Conservation (phyloP, 225 moss, liverwort and hornwort species). For the Neckera pumila region DNA sequence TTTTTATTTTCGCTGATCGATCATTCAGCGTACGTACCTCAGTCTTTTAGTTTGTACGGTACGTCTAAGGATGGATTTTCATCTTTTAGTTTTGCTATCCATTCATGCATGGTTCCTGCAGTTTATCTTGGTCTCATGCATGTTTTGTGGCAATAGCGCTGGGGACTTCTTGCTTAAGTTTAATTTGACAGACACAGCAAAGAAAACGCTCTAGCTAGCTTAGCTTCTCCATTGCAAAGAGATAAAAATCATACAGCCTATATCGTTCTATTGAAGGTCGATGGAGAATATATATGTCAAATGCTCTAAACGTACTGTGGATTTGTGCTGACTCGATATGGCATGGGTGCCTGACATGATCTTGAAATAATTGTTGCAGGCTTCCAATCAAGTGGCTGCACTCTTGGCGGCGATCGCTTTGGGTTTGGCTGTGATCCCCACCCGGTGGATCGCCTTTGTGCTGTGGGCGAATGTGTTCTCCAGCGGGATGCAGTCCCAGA, state of each 20-base stretch:
- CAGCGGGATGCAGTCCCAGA: constrained; percentile 29
- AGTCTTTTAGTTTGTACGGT: not conserved
- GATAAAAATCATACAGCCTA: not conserved
- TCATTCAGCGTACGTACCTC: not conserved
- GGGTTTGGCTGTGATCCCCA: constrained; percentile 30
- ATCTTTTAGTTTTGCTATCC: not conserved
- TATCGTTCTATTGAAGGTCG: not conserved
- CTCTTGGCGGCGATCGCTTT: constrained; percentile 20
- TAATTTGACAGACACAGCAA: not conserved
- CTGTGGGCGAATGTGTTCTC: constrained; percentile 39
- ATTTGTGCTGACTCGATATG: not conserved
- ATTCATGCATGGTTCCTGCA: not conserved
- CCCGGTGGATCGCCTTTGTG: constrained; percentile 28
- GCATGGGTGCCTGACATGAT: not conserved
- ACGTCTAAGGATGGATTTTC: not conserved
- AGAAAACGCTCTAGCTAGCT: not conserved
- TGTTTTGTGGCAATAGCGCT: not conserved
- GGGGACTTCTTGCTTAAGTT: not conserved
- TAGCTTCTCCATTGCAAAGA: not conserved
- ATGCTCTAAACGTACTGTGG: not conserved
- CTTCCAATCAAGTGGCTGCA: constrained; percentile 47
- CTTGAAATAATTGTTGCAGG: constrained; percentile 1
- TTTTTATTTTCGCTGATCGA: not conserved
- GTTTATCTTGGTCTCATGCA: not conserved
- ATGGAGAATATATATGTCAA: not conserved